Conservation (phyloP, 2,329 filamentous ascomycete genomes). For the Penicillium sp. region DNA sequence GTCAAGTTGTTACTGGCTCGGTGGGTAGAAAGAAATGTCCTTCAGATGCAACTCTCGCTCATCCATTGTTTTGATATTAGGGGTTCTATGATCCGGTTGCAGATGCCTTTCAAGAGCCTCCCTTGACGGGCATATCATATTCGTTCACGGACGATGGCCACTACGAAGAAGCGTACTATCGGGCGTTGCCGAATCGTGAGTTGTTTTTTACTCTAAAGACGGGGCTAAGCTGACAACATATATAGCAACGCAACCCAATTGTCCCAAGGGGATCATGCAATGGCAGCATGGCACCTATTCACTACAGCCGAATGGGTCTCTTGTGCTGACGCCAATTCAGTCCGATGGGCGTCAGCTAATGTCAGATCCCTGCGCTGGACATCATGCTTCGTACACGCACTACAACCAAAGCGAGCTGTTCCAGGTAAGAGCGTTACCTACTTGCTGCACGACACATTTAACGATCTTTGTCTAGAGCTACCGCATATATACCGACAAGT, state of each 20-base stretch:
- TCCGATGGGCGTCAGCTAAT: slow-evolving; percentile 65
- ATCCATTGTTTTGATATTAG: slow-evolving; percentile 34
- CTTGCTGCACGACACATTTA: not conserved
- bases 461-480: slow-evolving; percentile 30
- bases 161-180: slow-evolving; percentile 68
- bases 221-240: slow-evolving; percentile 14
- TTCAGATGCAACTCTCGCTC: not conserved
- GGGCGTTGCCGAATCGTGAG: slow-evolving; percentile 65
- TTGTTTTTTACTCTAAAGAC: slow-evolving; percentile 16
- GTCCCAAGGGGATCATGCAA: slow-evolving; percentile 64
- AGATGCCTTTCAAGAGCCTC: slow-evolving; percentile 64
- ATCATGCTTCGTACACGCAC: slow-evolving; percentile 57
- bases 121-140: slow-evolving; percentile 66
- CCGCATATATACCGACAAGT: slow-evolving; percentile 52
- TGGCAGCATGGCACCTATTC: slow-evolving; percentile 67
- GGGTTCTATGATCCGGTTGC: slow-evolving; percentile 66
- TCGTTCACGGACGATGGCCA: slow-evolving; percentile 66
- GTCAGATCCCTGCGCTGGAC: slow-evolving; percentile 60
- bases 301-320: slow-evolving; percentile 54
- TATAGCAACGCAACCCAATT: slow-evolving; percentile 56
- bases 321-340: slow-evolving; percentile 58
- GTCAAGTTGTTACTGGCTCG: slow-evolving; percentile 64
- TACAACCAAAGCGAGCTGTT: slow-evolving; percentile 64
- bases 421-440: slow-evolving; percentile 42
- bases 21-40: slow-evolving; percentile 44